A percentile compares a stretch with the other conserved stretches of the same genome.
Conservation (phyloP, 78 protist species). For the Dictyostelium brefeldianum region DNA sequence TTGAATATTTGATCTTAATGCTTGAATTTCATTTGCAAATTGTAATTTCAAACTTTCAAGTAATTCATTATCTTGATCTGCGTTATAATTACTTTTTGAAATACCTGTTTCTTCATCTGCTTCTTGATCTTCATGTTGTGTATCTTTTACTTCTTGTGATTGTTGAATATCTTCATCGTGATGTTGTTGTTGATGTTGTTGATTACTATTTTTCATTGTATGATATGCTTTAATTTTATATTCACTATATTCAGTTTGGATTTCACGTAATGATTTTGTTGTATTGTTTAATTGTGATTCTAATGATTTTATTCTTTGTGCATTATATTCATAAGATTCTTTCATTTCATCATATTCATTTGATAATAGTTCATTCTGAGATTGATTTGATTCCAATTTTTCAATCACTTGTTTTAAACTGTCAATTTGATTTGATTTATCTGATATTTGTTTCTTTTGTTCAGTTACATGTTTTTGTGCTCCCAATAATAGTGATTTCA, state of each 20-base stretch:
- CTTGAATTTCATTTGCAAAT: not conserved
- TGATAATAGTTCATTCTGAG: not conserved
- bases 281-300: constrained; percentile 35
- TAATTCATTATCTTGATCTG: not conserved
- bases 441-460: constrained; percentile 39
- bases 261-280: not conserved
- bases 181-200: not conserved
- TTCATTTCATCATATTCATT: constrained; percentile 61
- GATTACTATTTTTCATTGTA: constrained; percentile 20
- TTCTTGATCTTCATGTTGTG: not conserved
- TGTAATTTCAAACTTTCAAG: not conserved
- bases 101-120: not conserved
- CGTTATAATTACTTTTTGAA: not conserved
- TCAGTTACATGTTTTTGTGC: constrained; percentile 73
- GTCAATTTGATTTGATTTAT: constrained; percentile 29
- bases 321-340: constrained; percentile 20
- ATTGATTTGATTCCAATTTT: not conserved
- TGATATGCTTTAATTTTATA: constrained; percentile 52
- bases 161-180: not conserved
- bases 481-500: constrained; percentile 37
- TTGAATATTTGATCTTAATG: not conserved
- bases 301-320: constrained; percentile 25
- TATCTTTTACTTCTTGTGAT: not conserved
- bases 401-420: not conserved
- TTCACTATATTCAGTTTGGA: constrained; percentile 46